Evolutionary conservation across 106 monocot genomes (phyloP), one percentile per base, ranked within the genome.

Genomic region (Acorus calamus): DNA sequence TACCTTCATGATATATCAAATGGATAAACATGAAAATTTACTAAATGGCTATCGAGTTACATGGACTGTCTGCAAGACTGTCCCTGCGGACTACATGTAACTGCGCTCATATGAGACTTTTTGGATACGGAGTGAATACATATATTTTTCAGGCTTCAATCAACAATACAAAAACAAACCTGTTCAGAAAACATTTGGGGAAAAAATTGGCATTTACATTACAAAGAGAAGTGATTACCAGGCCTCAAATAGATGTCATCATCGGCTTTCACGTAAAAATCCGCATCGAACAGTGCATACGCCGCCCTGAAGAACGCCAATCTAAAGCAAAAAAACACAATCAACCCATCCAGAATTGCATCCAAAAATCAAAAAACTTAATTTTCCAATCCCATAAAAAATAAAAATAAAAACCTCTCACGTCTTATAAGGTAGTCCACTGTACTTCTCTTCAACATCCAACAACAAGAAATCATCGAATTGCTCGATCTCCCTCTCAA

Each of bases 241-340:
- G 96, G 96, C 70, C 90, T 77, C 57, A 96, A 56, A 71, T 96
- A 98, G 54, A 98, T 98, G 61, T 98, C 91, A 81, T 98, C 91
- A 73, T 91, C 96, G 45, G 91, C 88, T 77, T 98, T 98, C 7
- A 98, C 96, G 71, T 91, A 98, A 55, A 88, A 98, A 14, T 98
- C 85, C 6, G 87, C 73, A 75, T 98, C 96, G 74, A 65, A 98
- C 53, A 98, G 64, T 67, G 75, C 74, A 84, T 81, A 98, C 8
- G 91, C 91, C n/a, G 96, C 81, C 63, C 92, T 92, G 71, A 98
- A 92, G 74, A 85, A 98, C 44, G 96, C 91, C 80, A 96, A 87
- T 69, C 88, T 88, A 88, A 60, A 84, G 56, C 45, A 73, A 45
- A 55, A 79, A 61, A 71, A 3, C 2, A 68, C 43, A 28, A 43